phyloP scores from a whole-genome alignment of 441 rosid genomes.

The Erodium moschatum region DNA sequence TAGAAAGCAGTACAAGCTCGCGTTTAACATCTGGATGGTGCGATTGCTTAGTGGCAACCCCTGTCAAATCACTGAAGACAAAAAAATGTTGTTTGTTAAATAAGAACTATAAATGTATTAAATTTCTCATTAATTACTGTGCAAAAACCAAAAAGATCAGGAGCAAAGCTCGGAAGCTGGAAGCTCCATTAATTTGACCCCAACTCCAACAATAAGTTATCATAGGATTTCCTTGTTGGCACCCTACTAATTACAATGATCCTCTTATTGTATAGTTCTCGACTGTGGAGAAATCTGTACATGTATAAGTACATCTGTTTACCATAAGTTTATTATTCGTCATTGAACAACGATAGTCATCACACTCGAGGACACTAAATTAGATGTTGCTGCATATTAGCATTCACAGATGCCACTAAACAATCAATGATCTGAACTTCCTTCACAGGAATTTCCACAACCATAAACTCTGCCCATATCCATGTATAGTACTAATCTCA shows the following conservation, averaged over 20 bases:
- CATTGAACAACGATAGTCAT: no score
- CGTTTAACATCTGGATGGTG: slow-evolving; percentile 37
- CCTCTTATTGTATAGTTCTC: background rate
- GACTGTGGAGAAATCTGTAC: no score
- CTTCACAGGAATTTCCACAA: slow-evolving; percentile 3
- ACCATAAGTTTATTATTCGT: no score
- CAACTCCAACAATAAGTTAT: background rate
- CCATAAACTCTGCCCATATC: background rate
- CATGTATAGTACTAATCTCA: background rate
- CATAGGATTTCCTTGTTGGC: background rate
- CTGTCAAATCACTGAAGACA: slow-evolving; percentile 35
- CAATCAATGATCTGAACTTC: background rate
- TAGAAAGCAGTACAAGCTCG: slow-evolving; percentile 68
- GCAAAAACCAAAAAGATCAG: background rate
- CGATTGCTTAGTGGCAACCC: slow-evolving; percentile 22
- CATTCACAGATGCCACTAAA: background rate
- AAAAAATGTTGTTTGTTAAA: slow-evolving; percentile 13
- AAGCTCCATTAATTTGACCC: background rate
- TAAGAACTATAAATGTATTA: background rate
- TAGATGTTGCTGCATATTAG: background rate
- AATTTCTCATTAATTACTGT: background rate
- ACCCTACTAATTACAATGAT: background rate
- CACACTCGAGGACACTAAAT: background rate
- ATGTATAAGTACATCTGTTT: no score
- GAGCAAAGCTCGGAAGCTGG: background rate